A percentile compares a stretch with the other conserved stretches of the same genome.
Conservation (phyloP, 2,329 filamentous ascomycete genomes). For the Neopestalotiopsis sp. region DNA sequence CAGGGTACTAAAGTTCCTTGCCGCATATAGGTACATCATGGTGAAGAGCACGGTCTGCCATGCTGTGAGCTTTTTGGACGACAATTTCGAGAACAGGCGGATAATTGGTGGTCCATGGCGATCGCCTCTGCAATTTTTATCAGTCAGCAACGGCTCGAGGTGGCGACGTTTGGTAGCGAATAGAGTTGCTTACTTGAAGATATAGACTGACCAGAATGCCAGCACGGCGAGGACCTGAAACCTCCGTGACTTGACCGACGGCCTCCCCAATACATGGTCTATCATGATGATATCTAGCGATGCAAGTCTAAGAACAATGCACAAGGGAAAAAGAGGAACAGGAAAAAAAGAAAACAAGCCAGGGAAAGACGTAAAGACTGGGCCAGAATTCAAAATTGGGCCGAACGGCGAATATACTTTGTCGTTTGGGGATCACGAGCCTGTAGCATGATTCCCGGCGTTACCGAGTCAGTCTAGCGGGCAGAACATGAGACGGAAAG, state of each 20-base stretch:
- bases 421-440: conserved; percentile 16
- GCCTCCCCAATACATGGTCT: conserved; percentile 92
- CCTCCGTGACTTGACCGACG: conserved; percentile 88
- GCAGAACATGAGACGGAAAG: conserved; percentile 6
- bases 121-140: conserved; percentile 68
- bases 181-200: conserved; percentile 66
- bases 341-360: neutral
- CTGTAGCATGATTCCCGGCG: conserved; percentile 5
- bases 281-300: conserved; percentile 49
- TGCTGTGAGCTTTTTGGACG: conserved; percentile 75
- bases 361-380: neutral
- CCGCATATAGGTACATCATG: conserved; percentile 88
- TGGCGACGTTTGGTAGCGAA: conserved; percentile 17
- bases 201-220: conserved; percentile 87
- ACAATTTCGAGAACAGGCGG: conserved; percentile 71
- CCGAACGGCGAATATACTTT: neutral
- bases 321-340: neutral
- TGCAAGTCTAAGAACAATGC: conserved; percentile 3
- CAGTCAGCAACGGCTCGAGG: conserved; percentile 19
- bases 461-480: conserved; percentile 13
- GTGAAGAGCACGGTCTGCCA: conserved; percentile 92
- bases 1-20: conserved; percentile 92
- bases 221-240: conserved; percentile 92
- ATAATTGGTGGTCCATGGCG: conserved; percentile 85
- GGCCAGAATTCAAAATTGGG: neutral